Evolutionary conservation across 495 filamentous ascomycete genomes (phyloP).

Genomic region (Hapsidospora chrysogenum): DNA sequence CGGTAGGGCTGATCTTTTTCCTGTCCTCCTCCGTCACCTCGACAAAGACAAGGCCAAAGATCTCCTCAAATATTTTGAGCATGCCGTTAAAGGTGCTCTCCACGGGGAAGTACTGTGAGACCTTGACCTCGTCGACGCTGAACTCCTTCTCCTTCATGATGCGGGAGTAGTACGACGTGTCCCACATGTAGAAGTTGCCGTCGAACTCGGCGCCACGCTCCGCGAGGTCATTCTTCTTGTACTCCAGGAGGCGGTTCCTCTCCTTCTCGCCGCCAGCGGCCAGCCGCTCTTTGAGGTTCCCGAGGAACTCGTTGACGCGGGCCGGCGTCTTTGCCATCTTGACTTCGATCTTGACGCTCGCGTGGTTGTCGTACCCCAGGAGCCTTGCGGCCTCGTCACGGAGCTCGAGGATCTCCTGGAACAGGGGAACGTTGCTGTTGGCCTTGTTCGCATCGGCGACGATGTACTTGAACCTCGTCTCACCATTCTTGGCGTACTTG

Average conservation of each 20-base stretch:
- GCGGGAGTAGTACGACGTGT: slow-evolving; percentile 65
- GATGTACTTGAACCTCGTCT: slow-evolving; percentile 36
- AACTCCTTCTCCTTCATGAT: slow-evolving; percentile 88
- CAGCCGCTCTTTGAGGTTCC: slow-evolving; percentile 59
- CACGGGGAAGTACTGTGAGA: slow-evolving; percentile 90
- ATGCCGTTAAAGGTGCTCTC: slow-evolving; percentile 72
- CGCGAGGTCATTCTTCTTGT: slow-evolving; percentile 67
- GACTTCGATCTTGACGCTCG: slow-evolving; percentile 78
- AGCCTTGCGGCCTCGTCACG: slow-evolving; percentile 87
- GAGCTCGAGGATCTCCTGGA: slow-evolving; percentile 71
- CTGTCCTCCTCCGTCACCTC: slow-evolving; percentile 44
- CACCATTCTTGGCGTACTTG: slow-evolving; percentile 38
- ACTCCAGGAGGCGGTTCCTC: slow-evolving; percentile 45
- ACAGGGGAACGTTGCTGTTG: slow-evolving; percentile 72
- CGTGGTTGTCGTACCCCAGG: slow-evolving; percentile 83
- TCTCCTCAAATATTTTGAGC: slow-evolving; percentile 84
- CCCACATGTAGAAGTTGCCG: slow-evolving; percentile 82
- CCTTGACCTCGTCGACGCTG: slow-evolving; percentile 70
- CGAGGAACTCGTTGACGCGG: slow-evolving; percentile 71
- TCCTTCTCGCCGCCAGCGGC: slow-evolving; percentile 66
- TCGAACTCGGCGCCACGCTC: slow-evolving; percentile 39
- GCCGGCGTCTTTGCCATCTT: slow-evolving; percentile 88
- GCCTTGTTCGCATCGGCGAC: slow-evolving; percentile 45
- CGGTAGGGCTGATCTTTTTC: slow-evolving; percentile 28
- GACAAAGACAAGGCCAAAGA: slow-evolving; percentile 85